These are phyloP conservation scores for Solanum infundibuliforme DNA, from an alignment of 257 asterid genomes.

Conservation along the genomic window DNA sequence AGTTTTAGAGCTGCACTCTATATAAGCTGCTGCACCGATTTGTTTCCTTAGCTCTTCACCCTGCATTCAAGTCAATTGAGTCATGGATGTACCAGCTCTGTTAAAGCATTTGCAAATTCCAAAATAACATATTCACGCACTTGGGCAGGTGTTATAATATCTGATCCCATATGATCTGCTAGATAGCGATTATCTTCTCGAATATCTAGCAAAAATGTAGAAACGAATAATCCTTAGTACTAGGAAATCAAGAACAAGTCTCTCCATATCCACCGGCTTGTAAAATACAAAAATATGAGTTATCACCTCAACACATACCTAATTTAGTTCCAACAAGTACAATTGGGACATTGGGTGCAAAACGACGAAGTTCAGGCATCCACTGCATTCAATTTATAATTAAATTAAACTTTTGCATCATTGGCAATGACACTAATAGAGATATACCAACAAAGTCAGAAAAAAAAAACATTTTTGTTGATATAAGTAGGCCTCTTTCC, in stretches of 20 bases:
- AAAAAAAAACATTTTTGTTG: neutral
- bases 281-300: neutral
- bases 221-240: neutral
- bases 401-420: neutral
- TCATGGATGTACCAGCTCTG: neutral
- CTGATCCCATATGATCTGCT: neutral
- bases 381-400: slow-evolving; percentile 30
- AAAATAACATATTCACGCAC: neutral
- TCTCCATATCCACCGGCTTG: neutral
- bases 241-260: neutral
- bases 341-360: slow-evolving; percentile 72
- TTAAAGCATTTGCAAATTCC: neutral
- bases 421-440: neutral
- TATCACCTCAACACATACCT: slow-evolving; percentile 15
- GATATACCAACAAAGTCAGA: neutral
- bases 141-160: neutral
- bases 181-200: neutral
- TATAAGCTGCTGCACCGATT: slow-evolving; percentile 23
- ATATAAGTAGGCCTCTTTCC: neutral
- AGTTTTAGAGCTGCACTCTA: slow-evolving; percentile 49
- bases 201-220: neutral
- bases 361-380: slow-evolving; percentile 78
- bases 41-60: slow-evolving; percentile 19
- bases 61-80: neutral
- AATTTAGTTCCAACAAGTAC: slow-evolving; percentile 79